Evolutionary conservation across 768 basidiomycete species (phyloP).

Genomic region (Boletus rex-veris): DNA sequence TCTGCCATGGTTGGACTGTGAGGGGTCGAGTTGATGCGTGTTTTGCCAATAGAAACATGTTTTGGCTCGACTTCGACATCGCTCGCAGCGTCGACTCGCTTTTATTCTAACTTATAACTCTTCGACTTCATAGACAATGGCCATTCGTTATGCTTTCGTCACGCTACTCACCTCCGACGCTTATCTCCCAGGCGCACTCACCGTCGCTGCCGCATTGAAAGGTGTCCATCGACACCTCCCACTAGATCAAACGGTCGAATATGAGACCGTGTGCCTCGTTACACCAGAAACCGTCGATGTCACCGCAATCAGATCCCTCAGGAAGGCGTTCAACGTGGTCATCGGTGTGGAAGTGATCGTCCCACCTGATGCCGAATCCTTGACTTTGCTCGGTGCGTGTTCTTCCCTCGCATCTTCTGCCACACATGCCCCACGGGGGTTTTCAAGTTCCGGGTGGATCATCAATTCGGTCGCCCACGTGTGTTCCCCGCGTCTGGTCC

Average conservation of each 20-base stretch:
- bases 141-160: slow-evolving; percentile 75
- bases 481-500: slow-evolving; percentile 7
- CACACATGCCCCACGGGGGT: not conserved
- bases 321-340: slow-evolving; percentile 79
- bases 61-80: not conserved
- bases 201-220: slow-evolving; percentile 78
- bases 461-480: slow-evolving; percentile 11
- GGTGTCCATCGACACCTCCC: slow-evolving; percentile 54
- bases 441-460: slow-evolving; percentile 1
- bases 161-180: slow-evolving; percentile 89
- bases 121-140: slow-evolving; percentile 40
- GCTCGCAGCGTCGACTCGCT: not conserved
- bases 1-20: slow-evolving; percentile 20
- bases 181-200: slow-evolving; percentile 92
- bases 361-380: slow-evolving; percentile 58
- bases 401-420: slow-evolving; percentile 5
- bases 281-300: slow-evolving; percentile 93
- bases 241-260: slow-evolving; percentile 48
- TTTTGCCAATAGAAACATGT: slow-evolving; percentile 7
- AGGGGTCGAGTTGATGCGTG: slow-evolving; percentile 12
- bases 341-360: slow-evolving; percentile 89
- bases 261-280: slow-evolving; percentile 83
- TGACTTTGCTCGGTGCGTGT: slow-evolving; percentile 76
- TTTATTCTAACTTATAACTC: slow-evolving; percentile 20
- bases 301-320: slow-evolving; percentile 69